Percentiles rank a stretch among this genome's conserved stretches.
phyloP scores from a whole-genome alignment of 257 asterid species.

The Nicotiana tabacum region DNA sequence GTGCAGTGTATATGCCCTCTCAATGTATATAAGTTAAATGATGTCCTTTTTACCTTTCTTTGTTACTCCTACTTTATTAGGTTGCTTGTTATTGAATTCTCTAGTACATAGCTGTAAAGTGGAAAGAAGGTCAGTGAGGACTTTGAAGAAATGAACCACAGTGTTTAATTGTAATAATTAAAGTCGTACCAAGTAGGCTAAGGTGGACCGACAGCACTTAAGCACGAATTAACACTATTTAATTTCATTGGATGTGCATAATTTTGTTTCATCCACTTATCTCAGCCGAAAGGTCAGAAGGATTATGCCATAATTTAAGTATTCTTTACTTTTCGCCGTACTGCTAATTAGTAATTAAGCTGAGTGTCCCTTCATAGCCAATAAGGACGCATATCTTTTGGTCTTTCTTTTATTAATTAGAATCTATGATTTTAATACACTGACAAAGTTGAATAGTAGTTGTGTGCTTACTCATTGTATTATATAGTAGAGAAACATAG shows the following conservation, averaged over 20 bases:
- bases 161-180: not conserved
- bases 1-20: too few species aligned
- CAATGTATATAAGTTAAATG: too few species aligned
- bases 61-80: not conserved
- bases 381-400: not conserved
- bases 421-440: not conserved
- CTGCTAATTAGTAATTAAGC: not conserved
- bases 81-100: not conserved
- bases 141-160: not conserved
- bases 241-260: not conserved
- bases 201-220: not conserved
- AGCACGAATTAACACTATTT: not conserved
- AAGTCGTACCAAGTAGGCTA: slow-evolving; percentile 1
- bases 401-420: not conserved
- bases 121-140: not conserved
- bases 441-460: not conserved
- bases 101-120: slow-evolving; percentile 4
- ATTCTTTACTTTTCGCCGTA: not conserved
- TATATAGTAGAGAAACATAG: not conserved
- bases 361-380: not conserved
- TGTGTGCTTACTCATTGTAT: not conserved
- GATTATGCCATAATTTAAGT: not conserved
- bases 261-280: not conserved
- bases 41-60: too few species aligned
- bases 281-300: not conserved